Evolutionary conservation across 345 rosid genomes (phyloP).

Genomic region (Salix koriyanagi): DNA sequence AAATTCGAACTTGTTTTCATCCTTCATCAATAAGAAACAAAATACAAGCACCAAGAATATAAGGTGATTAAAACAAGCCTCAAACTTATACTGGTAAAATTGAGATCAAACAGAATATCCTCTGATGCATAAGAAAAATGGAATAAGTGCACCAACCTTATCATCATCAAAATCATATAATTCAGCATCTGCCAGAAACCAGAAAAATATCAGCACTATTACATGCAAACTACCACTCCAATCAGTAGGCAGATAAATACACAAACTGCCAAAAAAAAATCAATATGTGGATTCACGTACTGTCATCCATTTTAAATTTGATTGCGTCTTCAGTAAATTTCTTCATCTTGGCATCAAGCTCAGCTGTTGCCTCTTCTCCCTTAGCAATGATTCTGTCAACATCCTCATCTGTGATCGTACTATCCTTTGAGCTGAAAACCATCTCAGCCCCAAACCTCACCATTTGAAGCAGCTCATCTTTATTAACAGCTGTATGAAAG

Average conservation of each 20-base stretch:
- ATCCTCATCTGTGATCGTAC: slow-evolving; percentile 95
- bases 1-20: slow-evolving; percentile 87
- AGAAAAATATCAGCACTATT: slow-evolving; percentile 2
- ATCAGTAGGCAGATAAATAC: not conserved
- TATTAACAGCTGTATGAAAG: slow-evolving; percentile 72
- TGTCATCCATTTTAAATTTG: slow-evolving; percentile 94
- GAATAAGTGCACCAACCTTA: slow-evolving; percentile 40
- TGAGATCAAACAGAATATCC: not conserved
- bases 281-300: slow-evolving; percentile 38
- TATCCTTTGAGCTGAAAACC: slow-evolving; percentile 99
- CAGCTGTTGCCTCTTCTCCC: slow-evolving; percentile 96
- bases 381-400: slow-evolving; percentile 95
- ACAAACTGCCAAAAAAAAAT: not conserved
- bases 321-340: slow-evolving; percentile 96
- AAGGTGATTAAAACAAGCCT: not conserved
- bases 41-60: not conserved
- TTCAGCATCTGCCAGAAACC: slow-evolving; percentile 65
- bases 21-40: slow-evolving; percentile 40
- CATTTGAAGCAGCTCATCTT: slow-evolving; percentile 99
- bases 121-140: not conserved
- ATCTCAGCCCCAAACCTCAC: slow-evolving; percentile 99
- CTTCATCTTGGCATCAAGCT: slow-evolving; percentile 99
- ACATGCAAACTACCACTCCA: not conserved
- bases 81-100: not conserved
- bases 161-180: slow-evolving; percentile 90